Percentiles rank a stretch among this genome's conserved stretches.
Evolutionary conservation across 805 yeast genomes (phyloP).

Genomic region (Wickerhamiella galacta): DNA sequence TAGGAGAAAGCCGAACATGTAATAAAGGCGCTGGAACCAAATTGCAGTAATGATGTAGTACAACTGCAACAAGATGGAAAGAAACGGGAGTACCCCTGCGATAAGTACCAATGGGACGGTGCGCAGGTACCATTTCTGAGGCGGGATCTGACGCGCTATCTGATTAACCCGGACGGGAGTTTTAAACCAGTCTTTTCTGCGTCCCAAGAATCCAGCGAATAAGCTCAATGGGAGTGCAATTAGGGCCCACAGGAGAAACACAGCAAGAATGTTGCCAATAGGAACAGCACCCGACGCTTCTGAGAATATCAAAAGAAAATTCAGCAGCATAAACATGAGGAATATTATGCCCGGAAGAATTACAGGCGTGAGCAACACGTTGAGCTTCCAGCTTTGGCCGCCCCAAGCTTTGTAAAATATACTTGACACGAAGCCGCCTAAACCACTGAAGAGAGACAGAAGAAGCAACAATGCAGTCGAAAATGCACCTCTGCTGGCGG

Average conservation of each 20-base stretch:
- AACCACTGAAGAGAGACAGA: conserved; percentile 62
- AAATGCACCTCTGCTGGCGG: conserved; percentile 86
- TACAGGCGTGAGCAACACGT: conserved; percentile 66
- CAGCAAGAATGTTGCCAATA: conserved; percentile 68
- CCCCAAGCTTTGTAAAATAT: conserved; percentile 74
- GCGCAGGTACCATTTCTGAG: conserved; percentile 69
- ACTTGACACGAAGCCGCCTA: conserved; percentile 81
- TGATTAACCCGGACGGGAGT: conserved; percentile 86
- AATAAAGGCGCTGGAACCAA: conserved; percentile 87
- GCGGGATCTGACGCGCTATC: conserved; percentile 91
- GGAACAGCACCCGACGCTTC: conserved; percentile 93
- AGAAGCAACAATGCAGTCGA: conserved; percentile 78
- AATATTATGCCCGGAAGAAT: conserved; percentile 74
- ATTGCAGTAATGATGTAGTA: conserved; percentile 79
- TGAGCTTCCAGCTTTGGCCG: conserved; percentile 81
- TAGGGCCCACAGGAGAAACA: conserved; percentile 69
- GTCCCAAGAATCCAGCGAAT: conserved; percentile 65
- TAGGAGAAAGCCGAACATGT: conserved; percentile 94
- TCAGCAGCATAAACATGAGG: conserved; percentile 45
- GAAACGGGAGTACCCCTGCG: conserved; percentile 88
- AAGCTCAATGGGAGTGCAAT: conserved; percentile 73
- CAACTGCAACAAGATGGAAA: conserved; percentile 87
- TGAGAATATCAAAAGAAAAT: conserved; percentile 62
- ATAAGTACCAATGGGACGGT: conserved; percentile 49
- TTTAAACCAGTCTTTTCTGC: conserved; percentile 37